Evolutionary conservation across 352 stramenopile species (phyloP), one percentile per base, ranked within the genome.

Genomic region (Globisporangium paddicum): DNA sequence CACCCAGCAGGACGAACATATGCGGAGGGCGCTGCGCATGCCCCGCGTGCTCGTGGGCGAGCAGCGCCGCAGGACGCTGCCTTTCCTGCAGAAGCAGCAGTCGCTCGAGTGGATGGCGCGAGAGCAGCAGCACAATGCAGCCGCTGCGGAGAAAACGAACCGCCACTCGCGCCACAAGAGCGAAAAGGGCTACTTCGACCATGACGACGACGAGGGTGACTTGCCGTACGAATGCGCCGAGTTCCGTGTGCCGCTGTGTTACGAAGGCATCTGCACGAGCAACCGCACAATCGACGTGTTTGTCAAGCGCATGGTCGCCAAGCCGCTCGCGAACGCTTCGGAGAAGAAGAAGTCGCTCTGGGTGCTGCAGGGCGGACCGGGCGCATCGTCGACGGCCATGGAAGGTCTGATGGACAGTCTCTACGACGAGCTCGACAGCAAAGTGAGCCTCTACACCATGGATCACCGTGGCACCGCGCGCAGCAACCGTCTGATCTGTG

Each of bases 301-400:
- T 53, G 75, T 87, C 25, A 85, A 85, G 67, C 71, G 75, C 14
- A 71, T 83, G 21, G 56, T 67, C n/a, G 71, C 71, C 3, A 66
- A 55, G 2, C 34, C 42, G n/a, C 25, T 35, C 1, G 25, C 40
- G 0, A 23, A 61, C 1, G 42, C 47, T 2, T 53, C 18, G 0
- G 47, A 63, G 13, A 62, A 60, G 37, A 66, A 65, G 19, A 86
- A 86, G 41, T 67, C 80, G 19, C 60, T 90, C 34, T 90, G 81
- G 81, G 73, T 90, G 45, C 67, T 90, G 26, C 81, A 90, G 48
- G 81, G 81, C 48, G 81, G 81, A 0, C 81, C 81, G 6, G 81
- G 81, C 7, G 81, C 80, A 18, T 89, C 81, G 21, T 90, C 81
- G 5, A 87, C 75, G 4, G 81, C 78, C 25, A 85, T 90, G 58